Evolutionary conservation across 1,284 basidiomycete genomes (phyloP).

Genomic region (Boletus hoseneyae): DNA sequence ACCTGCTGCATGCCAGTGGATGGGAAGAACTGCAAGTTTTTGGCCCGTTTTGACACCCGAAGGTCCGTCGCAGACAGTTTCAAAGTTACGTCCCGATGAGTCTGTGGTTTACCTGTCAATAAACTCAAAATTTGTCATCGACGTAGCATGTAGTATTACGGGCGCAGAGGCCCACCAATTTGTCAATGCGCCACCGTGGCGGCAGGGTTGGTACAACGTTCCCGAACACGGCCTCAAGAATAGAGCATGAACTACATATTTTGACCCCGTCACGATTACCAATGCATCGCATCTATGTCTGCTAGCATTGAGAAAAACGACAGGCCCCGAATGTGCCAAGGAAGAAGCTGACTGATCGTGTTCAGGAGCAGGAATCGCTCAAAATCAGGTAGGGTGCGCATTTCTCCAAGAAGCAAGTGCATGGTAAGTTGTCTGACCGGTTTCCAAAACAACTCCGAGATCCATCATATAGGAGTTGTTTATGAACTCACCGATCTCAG

Average conservation of each 20-base stretch:
- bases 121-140: background rate
- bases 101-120: background rate
- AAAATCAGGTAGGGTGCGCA: slow-evolving; percentile 1
- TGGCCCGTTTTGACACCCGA: slow-evolving; percentile 13
- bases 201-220: too few species aligned
- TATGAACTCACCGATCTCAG: too few species aligned
- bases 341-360: slow-evolving; percentile 1
- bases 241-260: background rate
- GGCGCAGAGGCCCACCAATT: slow-evolving; percentile 1
- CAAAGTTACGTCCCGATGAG: too few species aligned
- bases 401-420: slow-evolving; percentile 3
- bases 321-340: background rate
- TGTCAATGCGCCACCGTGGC: background rate
- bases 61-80: slow-evolving; percentile 6
- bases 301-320: slow-evolving; percentile 11
- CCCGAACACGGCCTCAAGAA: background rate
- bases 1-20: slow-evolving; percentile 19
- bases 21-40: slow-evolving; percentile 11
- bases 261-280: background rate
- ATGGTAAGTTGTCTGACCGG: background rate
- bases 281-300: slow-evolving; percentile 5
- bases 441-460: background rate
- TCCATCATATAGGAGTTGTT: background rate
- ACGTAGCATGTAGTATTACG: too few species aligned
- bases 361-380: slow-evolving; percentile 9